These are phyloP conservation scores for Plasmopara halstedii DNA, from an alignment of 352 stramenopile genomes.

Conservation along the genomic window DNA sequence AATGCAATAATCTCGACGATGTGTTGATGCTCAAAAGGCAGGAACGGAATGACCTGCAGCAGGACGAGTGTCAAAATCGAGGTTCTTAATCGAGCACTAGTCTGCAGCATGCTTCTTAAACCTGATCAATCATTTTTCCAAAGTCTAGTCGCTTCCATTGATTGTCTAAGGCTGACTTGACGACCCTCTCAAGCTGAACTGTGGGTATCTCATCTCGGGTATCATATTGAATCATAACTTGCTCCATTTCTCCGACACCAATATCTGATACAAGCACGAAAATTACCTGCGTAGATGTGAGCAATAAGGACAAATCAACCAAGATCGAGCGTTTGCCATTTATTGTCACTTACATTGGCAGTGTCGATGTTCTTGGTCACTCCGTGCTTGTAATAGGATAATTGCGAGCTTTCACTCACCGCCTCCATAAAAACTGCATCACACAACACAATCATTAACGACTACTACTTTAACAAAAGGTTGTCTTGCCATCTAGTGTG, in stretches of 20 bases:
- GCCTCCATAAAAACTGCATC: slow-evolving; percentile 64
- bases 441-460: not conserved
- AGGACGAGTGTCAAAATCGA: not conserved
- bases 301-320: slow-evolving; percentile 9
- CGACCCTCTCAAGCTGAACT: slow-evolving; percentile 53
- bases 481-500: slow-evolving; percentile 68
- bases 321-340: not conserved
- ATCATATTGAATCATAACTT: slow-evolving; percentile 77
- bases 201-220: slow-evolving; percentile 58
- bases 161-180: slow-evolving; percentile 70
- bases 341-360: slow-evolving; percentile 41
- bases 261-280: slow-evolving; percentile 89
- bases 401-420: slow-evolving; percentile 54
- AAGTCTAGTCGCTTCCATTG: slow-evolving; percentile 87
- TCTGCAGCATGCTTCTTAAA: slow-evolving; percentile 6
- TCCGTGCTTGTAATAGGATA: slow-evolving; percentile 72
- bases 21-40: slow-evolving; percentile 79
- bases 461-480: not conserved
- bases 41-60: slow-evolving; percentile 73
- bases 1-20: slow-evolving; percentile 76
- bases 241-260: slow-evolving; percentile 74
- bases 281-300: slow-evolving; percentile 44
- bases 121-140: slow-evolving; percentile 85
- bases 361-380: slow-evolving; percentile 59
- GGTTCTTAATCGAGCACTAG: not conserved